Evolutionary conservation across 2,329 filamentous ascomycete species (phyloP), one percentile per base, ranked within the genome.

Genomic region (Tolypocladium paradoxum): DNA sequence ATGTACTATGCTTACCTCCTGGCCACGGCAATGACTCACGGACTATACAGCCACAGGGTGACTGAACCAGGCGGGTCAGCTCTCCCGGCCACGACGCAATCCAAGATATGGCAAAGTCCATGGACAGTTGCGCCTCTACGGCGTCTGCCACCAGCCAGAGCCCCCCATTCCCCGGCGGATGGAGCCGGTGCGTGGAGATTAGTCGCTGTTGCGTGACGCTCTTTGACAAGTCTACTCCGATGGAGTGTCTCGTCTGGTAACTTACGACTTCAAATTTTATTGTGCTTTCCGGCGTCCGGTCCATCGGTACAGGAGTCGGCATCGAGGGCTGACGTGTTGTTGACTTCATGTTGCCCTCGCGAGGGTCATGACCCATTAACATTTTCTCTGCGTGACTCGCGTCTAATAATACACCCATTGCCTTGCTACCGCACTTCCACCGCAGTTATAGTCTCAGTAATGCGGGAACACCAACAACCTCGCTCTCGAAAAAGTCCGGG

Each of bases 1-100:
- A 60, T 74, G 34, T 64, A 73, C 31, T 69, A 71, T 48, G 61
- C 64, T 1, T 73, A 69, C 35, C 50, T 73, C 1, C 50, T 68
- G 35, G 68, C 65, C 0, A 61, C 69, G n/a, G 61, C 68, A 11
- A 68, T 65, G 59, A 62, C 65, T 0, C 70, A 73, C 31, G 70
- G 72, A 2, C 61, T 73, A 2, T 73, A 70, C 31, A 69, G 66
- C n/a, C 54, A 64, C 9, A 61, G 68, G 5, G 64, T 0, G 65
- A 70, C 1, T 74, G 71, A 70, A 56, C 73, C 6, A 62, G 64
- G 50, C 56, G 57, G 2, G 62, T 73, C 1, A 64, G 62, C 20
- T 60, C 60, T 2, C 62, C 65, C 9, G 64, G 64, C 0, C 59
- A 53, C 7, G 56, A 57, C 1, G 58, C 61, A 2, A 61, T 71